These are phyloP conservation scores for Apiospora sp. DNA, from an alignment of 2,329 filamentous ascomycete genomes.

Conservation along the genomic window DNA sequence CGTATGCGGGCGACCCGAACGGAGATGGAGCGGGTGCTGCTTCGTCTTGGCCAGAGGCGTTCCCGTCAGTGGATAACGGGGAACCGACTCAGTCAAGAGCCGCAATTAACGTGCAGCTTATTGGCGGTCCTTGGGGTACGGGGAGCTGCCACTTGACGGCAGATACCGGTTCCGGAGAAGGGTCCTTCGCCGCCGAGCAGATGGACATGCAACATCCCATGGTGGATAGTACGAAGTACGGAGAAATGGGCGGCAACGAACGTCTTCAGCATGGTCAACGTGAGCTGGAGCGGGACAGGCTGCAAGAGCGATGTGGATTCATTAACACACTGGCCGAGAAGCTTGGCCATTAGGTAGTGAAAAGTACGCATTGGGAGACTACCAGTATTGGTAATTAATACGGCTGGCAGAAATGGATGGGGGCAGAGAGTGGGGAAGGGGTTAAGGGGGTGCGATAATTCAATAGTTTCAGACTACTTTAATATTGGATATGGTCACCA, in stretches of 20 bases:
- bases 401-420: no score
- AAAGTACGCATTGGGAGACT: no score
- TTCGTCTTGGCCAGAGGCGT: conserved; percentile 22
- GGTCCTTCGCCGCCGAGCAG: conserved; percentile 8
- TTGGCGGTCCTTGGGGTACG: conserved; percentile 16
- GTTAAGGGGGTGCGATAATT: no score
- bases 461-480: no score
- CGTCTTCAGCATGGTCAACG: conserved; percentile 26
- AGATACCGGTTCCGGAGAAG: background rate
- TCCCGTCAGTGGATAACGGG: background rate
- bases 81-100: background rate
- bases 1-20: conserved; percentile 19
- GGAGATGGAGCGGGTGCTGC: conserved; percentile 7
- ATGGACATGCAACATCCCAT: conserved; percentile 30
- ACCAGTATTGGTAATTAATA: no score
- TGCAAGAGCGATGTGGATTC: conserved; percentile 35
- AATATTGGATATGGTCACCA: no score
- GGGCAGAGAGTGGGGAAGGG: no score
- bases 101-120: background rate
- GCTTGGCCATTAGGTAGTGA: conserved; percentile 22
- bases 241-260: conserved; percentile 29
- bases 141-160: background rate
- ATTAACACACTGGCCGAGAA: conserved; percentile 35
- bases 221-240: conserved; percentile 28
- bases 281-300: conserved; percentile 30